Percentiles rank a stretch among this genome's conserved stretches.
These are phyloP conservation scores for Alternaria sp. DNA, from an alignment of 2,329 filamentous ascomycete genomes.

Conservation along the genomic window DNA sequence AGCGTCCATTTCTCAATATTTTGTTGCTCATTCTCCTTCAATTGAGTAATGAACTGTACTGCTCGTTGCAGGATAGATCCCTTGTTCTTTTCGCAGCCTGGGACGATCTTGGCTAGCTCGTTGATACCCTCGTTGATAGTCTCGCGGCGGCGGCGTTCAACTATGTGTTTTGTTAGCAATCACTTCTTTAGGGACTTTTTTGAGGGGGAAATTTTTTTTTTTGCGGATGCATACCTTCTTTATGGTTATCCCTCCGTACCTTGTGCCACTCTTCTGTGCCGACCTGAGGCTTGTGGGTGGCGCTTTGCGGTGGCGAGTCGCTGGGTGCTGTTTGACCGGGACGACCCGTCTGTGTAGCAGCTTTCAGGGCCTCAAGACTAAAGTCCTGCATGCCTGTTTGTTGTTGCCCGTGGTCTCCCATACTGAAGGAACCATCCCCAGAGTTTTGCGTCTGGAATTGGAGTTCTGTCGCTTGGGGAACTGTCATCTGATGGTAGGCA, in stretches of 20 bases:
- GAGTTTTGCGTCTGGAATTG: conserved; percentile 59
- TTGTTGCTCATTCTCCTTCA: conserved; percentile 92
- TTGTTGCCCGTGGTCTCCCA: conserved; percentile 55
- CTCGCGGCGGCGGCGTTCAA: conserved; percentile 93
- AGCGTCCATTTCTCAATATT: conserved; percentile 95
- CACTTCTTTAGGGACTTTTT: neutral
- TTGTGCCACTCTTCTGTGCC: conserved; percentile 98
- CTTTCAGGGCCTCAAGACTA: conserved; percentile 61
- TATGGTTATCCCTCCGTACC: conserved; percentile 95
- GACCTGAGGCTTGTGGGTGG: conserved; percentile 77
- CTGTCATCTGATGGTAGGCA: conserved; percentile 64
- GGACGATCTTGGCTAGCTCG: conserved; percentile 96
- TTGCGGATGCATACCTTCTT: conserved; percentile 75
- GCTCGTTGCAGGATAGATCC: conserved; percentile 93
- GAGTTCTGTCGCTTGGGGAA: conserved; percentile 64
- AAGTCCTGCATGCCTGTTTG: conserved; percentile 51
- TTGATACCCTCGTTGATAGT: conserved; percentile 99
- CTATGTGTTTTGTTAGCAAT: conserved; percentile 58
- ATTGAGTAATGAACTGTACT: conserved; percentile 90
- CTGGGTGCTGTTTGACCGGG: conserved; percentile 51
- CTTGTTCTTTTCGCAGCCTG: conserved; percentile 98
- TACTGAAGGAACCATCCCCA: conserved; percentile 56
- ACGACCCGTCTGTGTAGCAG: conserved; percentile 57
- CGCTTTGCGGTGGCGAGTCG: conserved; percentile 48
- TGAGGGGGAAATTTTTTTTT: no score